Conservation (phyloP, 108 stramenopile genomes). For the Pseudonitzschia multiseries region DNA sequence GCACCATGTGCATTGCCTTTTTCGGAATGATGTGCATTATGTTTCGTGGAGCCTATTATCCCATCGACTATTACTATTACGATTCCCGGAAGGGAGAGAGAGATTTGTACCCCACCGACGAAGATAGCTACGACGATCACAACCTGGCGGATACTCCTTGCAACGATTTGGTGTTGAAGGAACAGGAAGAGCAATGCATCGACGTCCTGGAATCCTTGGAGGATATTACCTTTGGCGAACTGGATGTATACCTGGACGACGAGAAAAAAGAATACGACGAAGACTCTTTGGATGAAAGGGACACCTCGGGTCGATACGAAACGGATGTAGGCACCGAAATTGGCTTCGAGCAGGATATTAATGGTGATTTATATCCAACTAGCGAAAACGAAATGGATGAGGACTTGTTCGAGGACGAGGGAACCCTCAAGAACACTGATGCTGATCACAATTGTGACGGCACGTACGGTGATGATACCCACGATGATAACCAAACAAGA, state of each 20-base stretch:
- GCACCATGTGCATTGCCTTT: slow-evolving; percentile 26
- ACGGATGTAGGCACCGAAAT: no score
- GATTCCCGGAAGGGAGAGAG: not conserved
- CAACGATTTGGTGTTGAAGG: not conserved
- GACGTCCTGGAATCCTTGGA: not conserved
- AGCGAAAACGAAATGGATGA: no score
- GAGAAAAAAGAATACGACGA: slow-evolving; percentile 4
- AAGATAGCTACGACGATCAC: not conserved
- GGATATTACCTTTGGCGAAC: not conserved
- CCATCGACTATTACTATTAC: slow-evolving; percentile 15
- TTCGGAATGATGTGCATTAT: slow-evolving; percentile 41
- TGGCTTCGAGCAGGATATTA: no score
- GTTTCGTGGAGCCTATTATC: slow-evolving; percentile 37
- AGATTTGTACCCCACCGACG: slow-evolving; percentile 1
- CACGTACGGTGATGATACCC: no score
- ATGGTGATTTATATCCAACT: no score
- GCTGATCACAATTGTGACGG: no score
- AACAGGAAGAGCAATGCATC: not conserved
- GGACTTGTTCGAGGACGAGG: no score
- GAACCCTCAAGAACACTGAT: no score
- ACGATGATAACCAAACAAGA: no score
- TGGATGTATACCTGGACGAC: no score
- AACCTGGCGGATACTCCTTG: not conserved
- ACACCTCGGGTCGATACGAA: no score
- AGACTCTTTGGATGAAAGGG: no score